A percentile compares a stretch with the other conserved stretches of the same genome.
These are phyloP conservation scores for Jatropha curcas DNA, from an alignment of 345 rosid genomes.

Conservation along the genomic window DNA sequence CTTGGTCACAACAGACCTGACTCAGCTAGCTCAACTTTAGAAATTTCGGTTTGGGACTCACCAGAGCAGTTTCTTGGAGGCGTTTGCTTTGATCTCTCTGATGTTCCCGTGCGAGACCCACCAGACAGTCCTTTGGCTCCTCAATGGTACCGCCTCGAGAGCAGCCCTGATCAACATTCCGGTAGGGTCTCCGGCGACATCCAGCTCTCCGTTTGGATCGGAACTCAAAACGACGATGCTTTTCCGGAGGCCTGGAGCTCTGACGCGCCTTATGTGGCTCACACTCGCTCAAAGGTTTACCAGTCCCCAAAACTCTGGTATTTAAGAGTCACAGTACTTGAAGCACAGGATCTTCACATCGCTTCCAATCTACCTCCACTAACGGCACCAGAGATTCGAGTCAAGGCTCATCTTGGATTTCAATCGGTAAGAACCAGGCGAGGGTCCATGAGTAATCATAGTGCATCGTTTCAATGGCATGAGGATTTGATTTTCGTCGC, in stretches of 20 bases:
- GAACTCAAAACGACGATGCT: conserved; percentile 92
- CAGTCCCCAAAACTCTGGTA: conserved; percentile 98
- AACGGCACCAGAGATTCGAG: conserved; percentile 81
- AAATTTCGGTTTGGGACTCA: conserved; percentile 85
- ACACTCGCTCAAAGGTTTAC: conserved; percentile 89
- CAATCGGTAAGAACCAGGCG: conserved; percentile 80
- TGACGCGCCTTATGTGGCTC: conserved; percentile 79
- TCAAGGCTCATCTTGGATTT: conserved; percentile 76
- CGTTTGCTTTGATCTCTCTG: conserved; percentile 80
- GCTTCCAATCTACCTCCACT: conserved; percentile 77
- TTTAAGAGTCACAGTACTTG: conserved; percentile 74
- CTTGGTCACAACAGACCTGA: conserved; percentile 54
- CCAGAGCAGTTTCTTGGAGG: conserved; percentile 87
- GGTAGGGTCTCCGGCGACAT: conserved; percentile 69
- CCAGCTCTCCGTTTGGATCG: conserved; percentile 93
- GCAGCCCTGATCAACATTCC: conserved; percentile 44
- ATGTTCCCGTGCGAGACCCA: conserved; percentile 78
- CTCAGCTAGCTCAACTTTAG: conserved; percentile 55
- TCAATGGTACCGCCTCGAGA: conserved; percentile 83
- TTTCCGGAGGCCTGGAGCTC: conserved; percentile 94
- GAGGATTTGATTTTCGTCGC: conserved; percentile 92
- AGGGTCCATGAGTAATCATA: conserved; percentile 72
- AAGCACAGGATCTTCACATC: conserved; percentile 85
- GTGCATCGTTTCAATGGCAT: conserved; percentile 76
- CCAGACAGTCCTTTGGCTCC: conserved; percentile 95